Conservation (phyloP, 2,329 filamentous ascomycete species). For the Meredithiella fracta region DNA sequence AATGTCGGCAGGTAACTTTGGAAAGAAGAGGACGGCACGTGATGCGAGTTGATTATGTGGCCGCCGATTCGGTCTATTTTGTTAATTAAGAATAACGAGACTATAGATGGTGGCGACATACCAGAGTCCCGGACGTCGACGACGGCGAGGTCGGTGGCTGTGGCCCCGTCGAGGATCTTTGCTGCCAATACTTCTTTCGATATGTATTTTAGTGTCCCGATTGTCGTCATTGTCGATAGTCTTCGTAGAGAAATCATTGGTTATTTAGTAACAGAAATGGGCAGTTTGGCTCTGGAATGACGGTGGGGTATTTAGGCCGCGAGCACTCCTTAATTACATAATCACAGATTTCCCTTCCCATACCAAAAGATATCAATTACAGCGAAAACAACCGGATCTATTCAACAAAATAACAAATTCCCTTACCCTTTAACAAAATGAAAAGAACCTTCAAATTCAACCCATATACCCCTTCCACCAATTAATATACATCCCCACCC, state of each 20-base stretch:
- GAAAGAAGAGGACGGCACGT: conserved; percentile 58
- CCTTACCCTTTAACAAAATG: neutral
- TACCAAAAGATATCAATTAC: no score
- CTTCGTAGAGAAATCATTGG: neutral
- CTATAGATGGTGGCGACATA: conserved; percentile 22
- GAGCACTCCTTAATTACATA: no score
- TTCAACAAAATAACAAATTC: neutral
- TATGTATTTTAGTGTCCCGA: conserved; percentile 50
- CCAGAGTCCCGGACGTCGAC: conserved; percentile 81
- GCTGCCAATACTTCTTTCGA: conserved; percentile 51
- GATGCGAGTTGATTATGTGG: conserved; percentile 62
- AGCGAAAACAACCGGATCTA: no score
- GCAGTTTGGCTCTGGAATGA: neutral
- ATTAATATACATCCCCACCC: conserved; percentile 6
- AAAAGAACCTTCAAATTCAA: neutral
- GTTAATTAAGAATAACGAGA: neutral
- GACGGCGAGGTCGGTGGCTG: conserved; percentile 42
- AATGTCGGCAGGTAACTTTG: conserved; percentile 68
- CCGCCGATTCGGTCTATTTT: conserved; percentile 71
- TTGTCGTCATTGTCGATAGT: conserved; percentile 27
- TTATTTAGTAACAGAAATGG: neutral
- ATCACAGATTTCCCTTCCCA: no score
- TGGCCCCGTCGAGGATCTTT: conserved; percentile 37
- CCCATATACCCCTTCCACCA: neutral
- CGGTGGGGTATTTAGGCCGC: no score